These are phyloP conservation scores for Tinospora cordifolia DNA, from an alignment of 164 flowering plant genomes.

Conservation along the genomic window DNA sequence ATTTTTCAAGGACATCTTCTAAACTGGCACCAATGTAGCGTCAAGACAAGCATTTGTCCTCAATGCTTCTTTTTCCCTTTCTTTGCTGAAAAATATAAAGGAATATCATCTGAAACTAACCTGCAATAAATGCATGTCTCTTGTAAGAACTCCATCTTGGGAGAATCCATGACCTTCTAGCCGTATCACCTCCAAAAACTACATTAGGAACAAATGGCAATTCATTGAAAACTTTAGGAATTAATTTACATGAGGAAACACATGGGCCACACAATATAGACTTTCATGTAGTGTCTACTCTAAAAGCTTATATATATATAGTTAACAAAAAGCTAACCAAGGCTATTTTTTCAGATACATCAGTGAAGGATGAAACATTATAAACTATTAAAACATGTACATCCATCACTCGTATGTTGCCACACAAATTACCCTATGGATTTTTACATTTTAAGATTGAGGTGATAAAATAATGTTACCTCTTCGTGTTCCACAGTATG, in stretches of 20 bases:
- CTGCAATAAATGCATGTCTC: constrained; percentile 67
- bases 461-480: constrained; percentile 26
- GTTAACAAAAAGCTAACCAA: no score
- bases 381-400: background rate
- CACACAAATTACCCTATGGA: background rate
- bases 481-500: constrained; percentile 76
- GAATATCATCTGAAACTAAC: constrained; percentile 22
- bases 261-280: background rate
- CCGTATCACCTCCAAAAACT: constrained; percentile 74
- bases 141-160: constrained; percentile 49
- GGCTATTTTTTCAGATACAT: no score
- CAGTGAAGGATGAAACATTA: background rate
- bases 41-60: background rate
- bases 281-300: background rate
- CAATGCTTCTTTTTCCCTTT: background rate
- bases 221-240: background rate
- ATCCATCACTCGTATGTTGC: background rate
- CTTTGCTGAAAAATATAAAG: background rate
- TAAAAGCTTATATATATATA: background rate
- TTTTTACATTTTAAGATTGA: background rate
- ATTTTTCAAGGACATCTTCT: background rate
- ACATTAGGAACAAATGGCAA: background rate
- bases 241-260: background rate
- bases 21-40: background rate
- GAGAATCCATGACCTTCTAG: constrained; percentile 60